phyloP scores from a whole-genome alignment of 345 rosid genomes.

The Aethionema arabicum region DNA sequence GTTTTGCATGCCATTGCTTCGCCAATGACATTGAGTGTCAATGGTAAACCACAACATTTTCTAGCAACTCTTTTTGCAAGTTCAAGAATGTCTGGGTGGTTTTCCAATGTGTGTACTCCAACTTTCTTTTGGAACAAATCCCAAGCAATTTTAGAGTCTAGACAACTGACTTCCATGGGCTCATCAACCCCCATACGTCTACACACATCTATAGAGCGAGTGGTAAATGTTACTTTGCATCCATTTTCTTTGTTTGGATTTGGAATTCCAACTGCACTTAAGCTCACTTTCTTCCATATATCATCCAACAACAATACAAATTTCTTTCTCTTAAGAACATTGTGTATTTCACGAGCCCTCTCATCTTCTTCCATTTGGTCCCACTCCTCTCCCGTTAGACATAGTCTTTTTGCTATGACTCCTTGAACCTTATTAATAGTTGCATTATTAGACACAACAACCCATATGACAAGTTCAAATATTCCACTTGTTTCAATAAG shows the following conservation, averaged over 20 bases:
- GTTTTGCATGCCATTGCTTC: neutral
- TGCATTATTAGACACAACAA: conserved; percentile 19
- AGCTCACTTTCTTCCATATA: too few species aligned
- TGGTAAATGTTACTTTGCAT: too few species aligned
- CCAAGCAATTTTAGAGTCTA: neutral
- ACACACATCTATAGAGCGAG: too few species aligned
- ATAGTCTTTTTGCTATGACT: neutral
- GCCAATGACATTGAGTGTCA: neutral
- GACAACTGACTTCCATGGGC: conserved; percentile 1
- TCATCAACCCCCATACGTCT: neutral
- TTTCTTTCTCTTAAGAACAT: too few species aligned
- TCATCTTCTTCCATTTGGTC: too few species aligned
- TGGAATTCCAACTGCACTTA: too few species aligned
- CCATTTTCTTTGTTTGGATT: too few species aligned
- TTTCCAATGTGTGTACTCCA: neutral
- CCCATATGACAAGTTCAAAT: conserved; percentile 25
- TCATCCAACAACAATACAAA: too few species aligned
- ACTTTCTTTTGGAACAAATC: neutral
- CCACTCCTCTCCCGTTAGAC: neutral
- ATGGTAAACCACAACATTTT: neutral
- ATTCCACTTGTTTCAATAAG: neutral
- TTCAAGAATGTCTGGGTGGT: neutral
- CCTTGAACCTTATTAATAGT: conserved; percentile 11
- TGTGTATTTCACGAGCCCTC: too few species aligned
- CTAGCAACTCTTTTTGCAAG: neutral